Evolutionary conservation across 495 filamentous ascomycete species (phyloP).

Genomic region (Achaetomiella virescens): DNA sequence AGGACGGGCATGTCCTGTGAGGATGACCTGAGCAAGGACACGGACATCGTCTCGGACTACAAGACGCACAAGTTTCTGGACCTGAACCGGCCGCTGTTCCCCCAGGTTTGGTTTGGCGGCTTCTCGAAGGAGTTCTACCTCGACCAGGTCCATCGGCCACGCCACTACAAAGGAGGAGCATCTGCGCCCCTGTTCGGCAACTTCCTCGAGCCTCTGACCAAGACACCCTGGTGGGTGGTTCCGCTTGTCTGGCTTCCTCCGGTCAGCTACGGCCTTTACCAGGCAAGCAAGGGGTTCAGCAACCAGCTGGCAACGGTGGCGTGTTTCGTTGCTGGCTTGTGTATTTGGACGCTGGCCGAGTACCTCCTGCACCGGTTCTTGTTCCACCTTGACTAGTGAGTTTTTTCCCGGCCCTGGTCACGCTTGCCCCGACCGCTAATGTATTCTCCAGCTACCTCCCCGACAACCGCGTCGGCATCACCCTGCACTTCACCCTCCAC

Average conservation of each 20-base stretch:
- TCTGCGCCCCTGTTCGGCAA: slow-evolving; percentile 97
- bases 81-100: slow-evolving; percentile 73
- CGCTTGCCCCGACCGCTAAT: slow-evolving; percentile 12
- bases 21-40: slow-evolving; percentile 81
- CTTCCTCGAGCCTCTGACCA: slow-evolving; percentile 89
- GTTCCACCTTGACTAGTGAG: slow-evolving; percentile 90
- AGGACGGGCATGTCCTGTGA: slow-evolving; percentile 77
- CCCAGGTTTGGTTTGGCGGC: slow-evolving; percentile 82
- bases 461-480: slow-evolving; percentile 84
- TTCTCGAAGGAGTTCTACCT: slow-evolving; percentile 94
- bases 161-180: slow-evolving; percentile 87
- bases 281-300: slow-evolving; percentile 53
- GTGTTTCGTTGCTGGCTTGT: slow-evolving; percentile 61
- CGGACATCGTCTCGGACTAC: slow-evolving; percentile 68
- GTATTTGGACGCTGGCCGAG: slow-evolving; percentile 84
- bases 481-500: slow-evolving; percentile 88
- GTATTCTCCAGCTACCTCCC: slow-evolving; percentile 64
- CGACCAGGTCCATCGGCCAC: slow-evolving; percentile 88
- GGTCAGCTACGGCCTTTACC: slow-evolving; percentile 65
- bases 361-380: slow-evolving; percentile 86
- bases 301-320: slow-evolving; percentile 36
- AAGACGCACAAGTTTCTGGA: slow-evolving; percentile 90
- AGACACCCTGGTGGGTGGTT: slow-evolving; percentile 89
- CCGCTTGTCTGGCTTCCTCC: slow-evolving; percentile 81
- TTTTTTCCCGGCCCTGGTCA: background rate